Evolutionary conservation across 2,329 filamentous ascomycete species (phyloP), one percentile per base, ranked within the genome.

Genomic region (Talaromyces albobiverticillius): DNA sequence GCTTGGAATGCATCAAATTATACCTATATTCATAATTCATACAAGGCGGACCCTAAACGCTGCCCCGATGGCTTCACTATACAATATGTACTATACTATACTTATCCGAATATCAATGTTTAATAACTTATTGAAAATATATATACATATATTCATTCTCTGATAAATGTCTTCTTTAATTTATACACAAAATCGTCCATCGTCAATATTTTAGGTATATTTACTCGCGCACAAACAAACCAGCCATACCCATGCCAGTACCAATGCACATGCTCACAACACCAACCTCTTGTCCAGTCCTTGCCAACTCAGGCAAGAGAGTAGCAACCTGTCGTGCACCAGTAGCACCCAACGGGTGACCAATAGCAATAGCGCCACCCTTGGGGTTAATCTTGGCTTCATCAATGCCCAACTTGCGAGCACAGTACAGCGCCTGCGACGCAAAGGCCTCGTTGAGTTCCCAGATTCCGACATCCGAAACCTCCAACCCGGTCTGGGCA

Each of bases 241-340:
- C 83, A 2, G 84, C 85, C 82, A 89, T 88, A 14, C 86, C 86
- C 85, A 89, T 89, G n/a, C 87, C 87, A 0, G 88, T 90, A 14
- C 88, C 88, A 56, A 91, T 83, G 70, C 92, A 96, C 89, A 96
- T 95, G 65, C 88, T 94, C 53, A 95, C 83, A 42, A 96, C 89
- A 61, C 92, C 91, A 46, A 95, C 77, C 71, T 93, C 80, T 55
- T 88, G 80, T 1, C 84, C 82, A 52, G 79, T 80, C 62, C 89
- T 72, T 72, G 83, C 75, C 83, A 89, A 66, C 76, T 87, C 79
- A 72, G 82, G 68, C 75, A 95, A 68, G 77, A 93, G 70, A 48
- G 89, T 93, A 46, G 84, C 84, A 63, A 91, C 74, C 81, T 95
- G 87, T 61, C 92, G 79, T 26, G 88, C 90, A 31, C 90, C 90